phyloP scores from a whole-genome alignment of 192 early-diverging fungal genomes.

The Podila epigama region DNA sequence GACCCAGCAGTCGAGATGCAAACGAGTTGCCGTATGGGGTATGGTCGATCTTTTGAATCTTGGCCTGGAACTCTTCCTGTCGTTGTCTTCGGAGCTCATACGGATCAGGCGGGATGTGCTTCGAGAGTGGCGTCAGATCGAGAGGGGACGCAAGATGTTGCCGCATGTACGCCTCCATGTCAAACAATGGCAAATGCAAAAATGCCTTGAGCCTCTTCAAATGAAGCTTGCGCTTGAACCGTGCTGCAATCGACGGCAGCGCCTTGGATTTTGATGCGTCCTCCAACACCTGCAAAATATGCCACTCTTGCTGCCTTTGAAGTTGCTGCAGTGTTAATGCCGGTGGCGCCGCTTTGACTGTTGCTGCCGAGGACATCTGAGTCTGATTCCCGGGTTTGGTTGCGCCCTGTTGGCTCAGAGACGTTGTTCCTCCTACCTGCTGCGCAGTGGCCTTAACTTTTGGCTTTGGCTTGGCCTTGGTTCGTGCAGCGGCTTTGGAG shows the following conservation, averaged over 20 bases:
- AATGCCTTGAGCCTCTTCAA: constrained; percentile 67
- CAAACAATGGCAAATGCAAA: constrained; percentile 67
- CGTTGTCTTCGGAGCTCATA: constrained; percentile 27
- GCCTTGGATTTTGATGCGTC: constrained; percentile 46
- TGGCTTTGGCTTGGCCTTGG: constrained; percentile 21
- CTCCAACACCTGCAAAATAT: constrained; percentile 59
- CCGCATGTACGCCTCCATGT: constrained; percentile 66
- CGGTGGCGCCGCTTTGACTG: constrained; percentile 9
- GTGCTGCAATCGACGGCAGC: constrained; percentile 47
- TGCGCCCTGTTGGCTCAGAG: no score
- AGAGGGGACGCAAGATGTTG: constrained; percentile 44
- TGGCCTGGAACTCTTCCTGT: constrained; percentile 37
- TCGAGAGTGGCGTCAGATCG: constrained; percentile 25
- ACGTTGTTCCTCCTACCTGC: no score
- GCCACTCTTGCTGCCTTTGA: constrained; percentile 62
- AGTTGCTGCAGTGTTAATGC: constrained; percentile 34
- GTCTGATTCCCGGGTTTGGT: no score
- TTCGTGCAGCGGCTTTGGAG: constrained; percentile 4
- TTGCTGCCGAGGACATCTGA: neutral
- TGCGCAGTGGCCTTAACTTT: constrained; percentile 7
- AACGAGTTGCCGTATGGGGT: constrained; percentile 80
- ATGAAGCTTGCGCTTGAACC: constrained; percentile 67
- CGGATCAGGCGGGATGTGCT: constrained; percentile 27
- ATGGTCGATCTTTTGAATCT: constrained; percentile 46
- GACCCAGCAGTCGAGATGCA: constrained; percentile 75